Percentiles rank a stretch among this genome's conserved stretches.
These are phyloP conservation scores for Rhizomucor miehei DNA, from an alignment of 371 early-diverging fungal species.

Conservation along the genomic window DNA sequence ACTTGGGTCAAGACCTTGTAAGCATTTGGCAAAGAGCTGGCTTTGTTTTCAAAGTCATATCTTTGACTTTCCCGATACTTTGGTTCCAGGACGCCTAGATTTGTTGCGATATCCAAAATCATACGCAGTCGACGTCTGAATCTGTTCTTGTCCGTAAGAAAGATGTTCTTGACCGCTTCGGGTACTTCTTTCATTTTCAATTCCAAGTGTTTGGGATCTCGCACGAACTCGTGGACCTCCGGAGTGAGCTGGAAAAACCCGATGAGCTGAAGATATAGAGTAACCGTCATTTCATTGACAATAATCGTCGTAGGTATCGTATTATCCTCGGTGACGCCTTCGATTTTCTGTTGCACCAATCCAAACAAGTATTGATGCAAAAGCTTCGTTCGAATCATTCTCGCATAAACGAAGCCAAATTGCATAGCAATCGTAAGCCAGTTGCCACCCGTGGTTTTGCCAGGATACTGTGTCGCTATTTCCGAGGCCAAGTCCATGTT, in stretches of 20 bases:
- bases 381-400: conserved; percentile 33
- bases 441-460: background rate
- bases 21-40: background rate
- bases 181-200: conserved; percentile 11
- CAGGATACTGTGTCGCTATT: background rate
- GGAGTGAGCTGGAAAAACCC: conserved; percentile 11
- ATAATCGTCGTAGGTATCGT: conserved; percentile 9
- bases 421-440: conserved; percentile 36
- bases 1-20: conserved; percentile 9
- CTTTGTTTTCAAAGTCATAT: background rate
- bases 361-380: conserved; percentile 40
- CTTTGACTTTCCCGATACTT: background rate
- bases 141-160: conserved; percentile 9
- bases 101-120: conserved; percentile 2
- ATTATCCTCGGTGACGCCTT: conserved; percentile 14
- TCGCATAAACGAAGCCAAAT: conserved; percentile 44
- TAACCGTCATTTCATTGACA: conserved; percentile 14
- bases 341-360: conserved; percentile 9
- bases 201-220: conserved; percentile 6
- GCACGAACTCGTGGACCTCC: conserved; percentile 9
- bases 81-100: background rate
- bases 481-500: conserved; percentile 4
- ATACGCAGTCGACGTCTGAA: conserved; percentile 18
- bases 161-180: background rate
- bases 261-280: conserved; percentile 19